phyloP scores from a whole-genome alignment of 2,329 filamentous ascomycete species.

The Ophiostoma montium region DNA sequence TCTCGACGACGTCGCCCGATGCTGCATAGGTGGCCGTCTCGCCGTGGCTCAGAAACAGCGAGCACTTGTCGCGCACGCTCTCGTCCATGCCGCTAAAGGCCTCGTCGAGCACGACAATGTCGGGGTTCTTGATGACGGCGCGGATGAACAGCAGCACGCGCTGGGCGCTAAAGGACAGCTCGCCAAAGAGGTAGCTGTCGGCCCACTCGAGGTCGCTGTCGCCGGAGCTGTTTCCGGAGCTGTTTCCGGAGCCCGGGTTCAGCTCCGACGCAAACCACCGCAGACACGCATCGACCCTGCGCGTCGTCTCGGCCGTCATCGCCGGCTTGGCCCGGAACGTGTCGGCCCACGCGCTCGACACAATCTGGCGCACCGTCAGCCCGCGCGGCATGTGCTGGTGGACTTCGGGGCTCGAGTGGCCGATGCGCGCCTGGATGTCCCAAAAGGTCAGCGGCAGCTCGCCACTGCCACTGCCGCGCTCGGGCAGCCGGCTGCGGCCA shows the following conservation, averaged over 20 bases:
- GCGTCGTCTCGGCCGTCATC: conserved; percentile 41
- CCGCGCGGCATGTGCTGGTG: conserved; percentile 80
- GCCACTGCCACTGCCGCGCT: conserved; percentile 34
- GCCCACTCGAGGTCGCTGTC: conserved; percentile 44
- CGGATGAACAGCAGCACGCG: conserved; percentile 74
- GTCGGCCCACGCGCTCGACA: conserved; percentile 83
- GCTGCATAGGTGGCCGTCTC: conserved; percentile 32
- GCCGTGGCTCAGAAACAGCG: conserved; percentile 60
- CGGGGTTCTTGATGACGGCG: conserved; percentile 64
- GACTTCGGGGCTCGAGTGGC: conserved; percentile 87
- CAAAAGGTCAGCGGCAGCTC: conserved; percentile 65
- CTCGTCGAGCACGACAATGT: conserved; percentile 76
- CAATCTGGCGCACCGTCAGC: conserved; percentile 55
- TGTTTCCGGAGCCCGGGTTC: conserved; percentile 32
- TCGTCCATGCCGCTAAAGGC: conserved; percentile 79
- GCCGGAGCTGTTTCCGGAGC: conserved; percentile 5
- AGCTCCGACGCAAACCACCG: conserved; percentile 68
- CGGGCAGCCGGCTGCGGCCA: conserved; percentile 64
- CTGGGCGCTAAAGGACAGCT: conserved; percentile 68
- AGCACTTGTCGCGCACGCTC: conserved; percentile 69
- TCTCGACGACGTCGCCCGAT: conserved; percentile 26
- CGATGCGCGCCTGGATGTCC: conserved; percentile 79
- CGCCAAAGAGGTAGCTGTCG: conserved; percentile 51
- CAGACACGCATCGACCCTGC: conserved; percentile 54
- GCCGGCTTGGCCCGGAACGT: conserved; percentile 63